A percentile compares a stretch with the other conserved stretches of the same genome.
phyloP scores from a whole-genome alignment of 2,329 filamentous ascomycete genomes.

The Talaromyces sp. region DNA sequence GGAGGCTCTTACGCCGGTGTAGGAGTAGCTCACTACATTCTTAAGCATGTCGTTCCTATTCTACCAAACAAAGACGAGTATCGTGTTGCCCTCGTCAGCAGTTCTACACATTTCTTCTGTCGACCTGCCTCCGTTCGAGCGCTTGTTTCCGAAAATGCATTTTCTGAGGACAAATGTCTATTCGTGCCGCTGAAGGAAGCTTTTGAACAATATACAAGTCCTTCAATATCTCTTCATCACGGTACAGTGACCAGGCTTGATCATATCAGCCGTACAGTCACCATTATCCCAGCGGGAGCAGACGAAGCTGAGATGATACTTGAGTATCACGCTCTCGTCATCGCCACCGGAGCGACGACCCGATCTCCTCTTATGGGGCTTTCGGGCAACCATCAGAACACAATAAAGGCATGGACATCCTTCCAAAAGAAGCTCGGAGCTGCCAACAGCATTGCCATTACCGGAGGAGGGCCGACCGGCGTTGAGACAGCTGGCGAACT shows the following conservation, averaged over 20 bases:
- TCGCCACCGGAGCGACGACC: conserved; percentile 49
- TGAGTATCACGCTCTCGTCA: conserved; percentile 46
- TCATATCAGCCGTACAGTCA: background rate
- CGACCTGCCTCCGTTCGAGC: conserved; percentile 48
- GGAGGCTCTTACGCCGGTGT: conserved; percentile 54
- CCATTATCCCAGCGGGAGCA: conserved; percentile 30
- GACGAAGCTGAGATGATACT: conserved; percentile 21
- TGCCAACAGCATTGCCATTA: conserved; percentile 45
- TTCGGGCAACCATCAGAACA: conserved; percentile 31
- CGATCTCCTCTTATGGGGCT: conserved; percentile 45
- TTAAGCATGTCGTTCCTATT: conserved; percentile 50
- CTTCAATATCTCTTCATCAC: conserved; percentile 43
- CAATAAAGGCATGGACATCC: conserved; percentile 35
- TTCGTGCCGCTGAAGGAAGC: conserved; percentile 39
- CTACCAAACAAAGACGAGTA: conserved; percentile 37
- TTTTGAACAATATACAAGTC: conserved; percentile 41
- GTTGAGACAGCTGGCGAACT: conserved; percentile 51
- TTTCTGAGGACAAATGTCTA: conserved; percentile 42
- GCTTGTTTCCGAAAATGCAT: conserved; percentile 45
- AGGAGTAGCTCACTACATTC: conserved; percentile 52
- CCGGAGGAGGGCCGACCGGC: conserved; percentile 27
- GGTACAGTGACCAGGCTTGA: conserved; percentile 33
- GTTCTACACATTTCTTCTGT: conserved; percentile 42
- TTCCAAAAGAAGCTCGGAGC: conserved; percentile 42
- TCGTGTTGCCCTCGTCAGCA: conserved; percentile 44